Conservation (phyloP, 1,284 basidiomycete species). For the Apiotrichum sp. region DNA sequence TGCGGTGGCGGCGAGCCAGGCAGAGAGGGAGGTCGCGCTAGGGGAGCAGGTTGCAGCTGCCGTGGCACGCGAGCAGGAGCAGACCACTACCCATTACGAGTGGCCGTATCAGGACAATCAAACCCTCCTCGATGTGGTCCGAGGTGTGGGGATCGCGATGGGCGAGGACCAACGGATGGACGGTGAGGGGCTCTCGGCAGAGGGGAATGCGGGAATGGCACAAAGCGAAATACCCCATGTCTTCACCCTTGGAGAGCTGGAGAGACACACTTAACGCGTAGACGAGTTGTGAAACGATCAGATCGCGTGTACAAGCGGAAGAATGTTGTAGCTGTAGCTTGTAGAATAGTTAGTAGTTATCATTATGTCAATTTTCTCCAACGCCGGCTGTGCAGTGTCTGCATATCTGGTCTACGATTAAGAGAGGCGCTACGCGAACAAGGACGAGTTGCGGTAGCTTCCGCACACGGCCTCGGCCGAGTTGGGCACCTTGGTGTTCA, state of each 20-base stretch:
- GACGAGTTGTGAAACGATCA: neutral
- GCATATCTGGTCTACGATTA: neutral
- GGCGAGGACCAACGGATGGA: neutral
- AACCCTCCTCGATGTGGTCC: conserved; percentile 33
- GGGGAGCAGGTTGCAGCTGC: conserved; percentile 16
- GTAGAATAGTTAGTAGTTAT: neutral
- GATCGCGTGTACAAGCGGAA: no score
- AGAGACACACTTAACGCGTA: neutral
- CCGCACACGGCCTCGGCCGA: conserved; percentile 17
- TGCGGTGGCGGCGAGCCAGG: neutral
- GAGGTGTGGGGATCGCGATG: conserved; percentile 4
- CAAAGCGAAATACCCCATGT: conserved; percentile 11
- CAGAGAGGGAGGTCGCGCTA: conserved; percentile 8
- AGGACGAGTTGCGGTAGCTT: neutral
- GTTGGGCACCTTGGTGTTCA: conserved; percentile 46
- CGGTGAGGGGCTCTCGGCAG: neutral
- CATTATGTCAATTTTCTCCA: neutral
- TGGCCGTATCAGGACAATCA: conserved; percentile 33
- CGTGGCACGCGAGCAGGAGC: conserved; percentile 10
- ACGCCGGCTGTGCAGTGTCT: conserved; percentile 3
- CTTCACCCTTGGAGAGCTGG: conserved; percentile 12
- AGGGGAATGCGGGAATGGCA: neutral
- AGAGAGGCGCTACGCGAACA: neutral
- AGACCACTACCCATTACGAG: conserved; percentile 11
- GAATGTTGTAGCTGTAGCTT: no score